A percentile compares a stretch with the other conserved stretches of the same genome.
These are phyloP conservation scores for Diaporthe destruens DNA, from an alignment of 2,329 filamentous ascomycete genomes.

Conservation along the genomic window DNA sequence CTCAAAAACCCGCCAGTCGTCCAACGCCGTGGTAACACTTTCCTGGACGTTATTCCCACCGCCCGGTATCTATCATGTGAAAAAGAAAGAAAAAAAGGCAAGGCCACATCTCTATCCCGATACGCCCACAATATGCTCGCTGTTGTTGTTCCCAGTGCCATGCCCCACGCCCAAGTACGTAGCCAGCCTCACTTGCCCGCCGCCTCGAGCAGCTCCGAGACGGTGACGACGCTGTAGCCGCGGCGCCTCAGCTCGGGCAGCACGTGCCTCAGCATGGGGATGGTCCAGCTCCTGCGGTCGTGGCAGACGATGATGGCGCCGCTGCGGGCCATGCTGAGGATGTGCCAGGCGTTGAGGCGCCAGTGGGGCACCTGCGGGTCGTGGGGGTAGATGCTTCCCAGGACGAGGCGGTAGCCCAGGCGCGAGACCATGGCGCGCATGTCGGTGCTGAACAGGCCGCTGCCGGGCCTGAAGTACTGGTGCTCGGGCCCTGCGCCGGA, in stretches of 20 bases:
- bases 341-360: constrained; percentile 79
- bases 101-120: constrained; percentile 16
- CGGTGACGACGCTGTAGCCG: constrained; percentile 79
- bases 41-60: background rate
- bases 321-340: constrained; percentile 82
- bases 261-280: constrained; percentile 80
- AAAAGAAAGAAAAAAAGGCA: too few relatives aligned
- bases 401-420: constrained; percentile 78
- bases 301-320: constrained; percentile 89
- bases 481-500: constrained; percentile 58
- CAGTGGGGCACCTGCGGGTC: constrained; percentile 85
- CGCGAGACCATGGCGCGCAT: constrained; percentile 73
- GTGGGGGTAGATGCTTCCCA: constrained; percentile 90
- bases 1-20: background rate
- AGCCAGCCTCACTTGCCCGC: constrained; percentile 23
- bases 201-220: constrained; percentile 73
- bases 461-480: constrained; percentile 85
- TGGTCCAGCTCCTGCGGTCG: constrained; percentile 85
- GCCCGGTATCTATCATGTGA: background rate
- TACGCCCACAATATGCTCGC: constrained; percentile 17
- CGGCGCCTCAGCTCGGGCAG: constrained; percentile 77
- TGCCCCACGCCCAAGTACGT: too few relatives aligned
- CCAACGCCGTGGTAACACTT: background rate
- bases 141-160: background rate
- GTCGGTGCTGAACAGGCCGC: constrained; percentile 80